Base-by-base conservation (phyloP, 306 rosid species). In the Acacia melanoxylon region DNA sequence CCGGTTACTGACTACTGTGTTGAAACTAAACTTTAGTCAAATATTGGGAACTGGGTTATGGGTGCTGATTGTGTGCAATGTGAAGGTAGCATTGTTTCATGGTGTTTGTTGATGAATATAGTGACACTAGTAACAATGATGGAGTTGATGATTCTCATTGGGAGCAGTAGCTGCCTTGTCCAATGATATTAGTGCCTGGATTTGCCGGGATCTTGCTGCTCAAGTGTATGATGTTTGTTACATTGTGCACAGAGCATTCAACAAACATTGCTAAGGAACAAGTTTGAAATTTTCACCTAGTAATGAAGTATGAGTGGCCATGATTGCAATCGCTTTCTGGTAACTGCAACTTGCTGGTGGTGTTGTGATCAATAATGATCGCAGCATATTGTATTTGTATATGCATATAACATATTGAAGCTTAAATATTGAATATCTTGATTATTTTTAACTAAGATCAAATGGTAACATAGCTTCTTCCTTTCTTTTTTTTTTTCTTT, bases 391-490 rank as follows among this genome's bases (percentile, higher is more conserved):
- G 44, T 24, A 1, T 68, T 68, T 61, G 44, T 51, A 41, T 41
- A 24, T 31, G 65, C 33, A 45, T 49, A 33, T 12, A 72, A 68
- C 33, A 27, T 35, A 5, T 56, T 31, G 37, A 49, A 77, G 42
- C 68, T 29, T 81, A 61, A 48, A 16, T 68, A 25, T 35, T 2
- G 44, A 52, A 29, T 62, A 48, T 84, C 58, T n/a, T 73, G 77
- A 68, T 82, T 78, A 22, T 78, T 79, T 86, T 80, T 68, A 54
- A 62, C 44, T 33, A 68, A 81, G 78, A 82, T 86, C 35, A 70
- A 61, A 29, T 58, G 79, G 41, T 33, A 76, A 29, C 79, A 85
- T 69, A 71, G 70, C 76, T 42, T 85, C 77, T 27, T 62, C 19
- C 25, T 29, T 27, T 2, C 33, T 29, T 29, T 2, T 1, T 52